A percentile compares a stretch with the other conserved stretches of the same genome.
Conservation (phyloP, 2,329 filamentous ascomycete genomes). For the Aureobasidium uvarum region DNA sequence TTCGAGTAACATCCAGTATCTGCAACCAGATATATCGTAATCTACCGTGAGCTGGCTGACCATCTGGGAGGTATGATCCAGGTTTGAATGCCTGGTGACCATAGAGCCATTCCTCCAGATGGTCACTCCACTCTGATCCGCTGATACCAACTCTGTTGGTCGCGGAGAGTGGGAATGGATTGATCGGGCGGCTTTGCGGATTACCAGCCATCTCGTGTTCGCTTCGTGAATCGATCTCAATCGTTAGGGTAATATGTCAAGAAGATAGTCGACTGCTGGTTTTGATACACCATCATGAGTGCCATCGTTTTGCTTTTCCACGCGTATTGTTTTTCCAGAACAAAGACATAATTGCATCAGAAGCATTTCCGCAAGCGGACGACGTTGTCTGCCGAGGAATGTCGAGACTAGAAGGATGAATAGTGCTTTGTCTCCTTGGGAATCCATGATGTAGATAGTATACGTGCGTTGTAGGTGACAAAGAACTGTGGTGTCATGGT, state of each 20-base stretch:
- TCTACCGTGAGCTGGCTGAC: too few species aligned
- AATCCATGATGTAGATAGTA: neutral
- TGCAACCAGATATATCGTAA: too few species aligned
- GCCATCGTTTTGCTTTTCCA: neutral
- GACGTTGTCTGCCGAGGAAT: neutral
- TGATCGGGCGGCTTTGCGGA: neutral
- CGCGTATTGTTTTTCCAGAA: neutral
- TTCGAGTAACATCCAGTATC: neutral
- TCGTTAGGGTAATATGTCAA: neutral
- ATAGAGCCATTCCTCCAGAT: neutral
- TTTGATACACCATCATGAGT: neutral
- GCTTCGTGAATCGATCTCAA: too few species aligned
- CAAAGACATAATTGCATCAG: neutral
- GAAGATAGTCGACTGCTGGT: neutral
- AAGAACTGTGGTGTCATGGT: neutral
- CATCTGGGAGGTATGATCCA: too few species aligned
- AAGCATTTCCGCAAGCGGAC: neutral
- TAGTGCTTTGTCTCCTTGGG: neutral
- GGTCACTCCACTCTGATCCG: neutral
- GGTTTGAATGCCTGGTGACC: too few species aligned
- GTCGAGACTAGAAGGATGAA: neutral
- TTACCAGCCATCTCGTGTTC: neutral
- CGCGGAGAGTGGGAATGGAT: neutral
- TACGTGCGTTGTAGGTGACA: neutral
- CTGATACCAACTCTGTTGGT: neutral